These are phyloP conservation scores for Brassica cretica DNA, from an alignment of 345 rosid species.

Conservation along the genomic window DNA sequence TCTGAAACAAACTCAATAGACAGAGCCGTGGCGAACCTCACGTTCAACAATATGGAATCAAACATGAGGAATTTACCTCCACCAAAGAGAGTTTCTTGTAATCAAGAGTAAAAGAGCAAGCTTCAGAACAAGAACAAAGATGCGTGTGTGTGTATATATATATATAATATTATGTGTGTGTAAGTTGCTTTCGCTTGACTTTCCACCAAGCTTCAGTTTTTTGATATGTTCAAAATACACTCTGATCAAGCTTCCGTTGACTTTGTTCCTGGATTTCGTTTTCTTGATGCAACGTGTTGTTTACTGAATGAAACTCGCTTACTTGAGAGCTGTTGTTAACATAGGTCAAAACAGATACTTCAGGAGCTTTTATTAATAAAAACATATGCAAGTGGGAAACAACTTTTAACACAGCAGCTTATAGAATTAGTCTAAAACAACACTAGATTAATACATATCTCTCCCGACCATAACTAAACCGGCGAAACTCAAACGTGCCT, in stretches of 20 bases:
- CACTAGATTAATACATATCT: conserved; percentile 17
- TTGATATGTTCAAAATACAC: conserved; percentile 31
- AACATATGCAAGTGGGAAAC: conserved; percentile 37
- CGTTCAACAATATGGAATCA: conserved; percentile 65
- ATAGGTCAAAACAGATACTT: neutral
- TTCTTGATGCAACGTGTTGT: conserved; percentile 3
- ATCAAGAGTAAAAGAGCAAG: conserved; percentile 19
- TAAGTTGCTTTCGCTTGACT: conserved; percentile 5
- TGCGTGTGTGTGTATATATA: conserved; percentile 17
- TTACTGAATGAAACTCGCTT: neutral
- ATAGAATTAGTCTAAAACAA: conserved; percentile 31
- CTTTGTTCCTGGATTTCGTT: conserved; percentile 1
- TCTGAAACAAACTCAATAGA: conserved; percentile 71
- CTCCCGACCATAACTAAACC: conserved; percentile 38
- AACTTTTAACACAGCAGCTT: conserved; percentile 32
- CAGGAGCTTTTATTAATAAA: neutral
- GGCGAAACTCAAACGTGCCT: conserved; percentile 17
- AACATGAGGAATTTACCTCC: conserved; percentile 39
- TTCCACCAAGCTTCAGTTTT: conserved; percentile 41
- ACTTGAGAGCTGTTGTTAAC: neutral
- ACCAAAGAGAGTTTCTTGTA: conserved; percentile 25
- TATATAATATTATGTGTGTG: neutral
- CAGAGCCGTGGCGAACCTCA: conserved; percentile 73
- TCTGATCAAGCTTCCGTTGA: conserved; percentile 13
- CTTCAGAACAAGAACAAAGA: neutral